Conservation (phyloP, 2,329 filamentous ascomycete species). For the Nigrospora osmanthi region DNA sequence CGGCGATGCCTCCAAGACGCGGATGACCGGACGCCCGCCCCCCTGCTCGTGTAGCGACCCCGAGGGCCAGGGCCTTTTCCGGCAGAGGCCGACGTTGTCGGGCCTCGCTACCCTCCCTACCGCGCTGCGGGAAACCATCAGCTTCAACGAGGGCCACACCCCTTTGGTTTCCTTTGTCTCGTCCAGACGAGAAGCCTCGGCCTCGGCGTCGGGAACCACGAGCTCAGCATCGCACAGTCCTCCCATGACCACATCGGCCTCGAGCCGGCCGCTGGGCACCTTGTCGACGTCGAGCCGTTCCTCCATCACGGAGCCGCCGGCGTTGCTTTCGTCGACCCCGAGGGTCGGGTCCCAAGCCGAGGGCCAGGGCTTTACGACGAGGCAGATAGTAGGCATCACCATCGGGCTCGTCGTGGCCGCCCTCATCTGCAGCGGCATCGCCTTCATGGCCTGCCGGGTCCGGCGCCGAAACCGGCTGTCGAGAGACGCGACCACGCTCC, state of each 20-base stretch:
- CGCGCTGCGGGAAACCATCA: neutral
- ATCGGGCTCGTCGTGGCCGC: neutral
- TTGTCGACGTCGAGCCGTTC: neutral
- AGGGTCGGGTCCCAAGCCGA: neutral
- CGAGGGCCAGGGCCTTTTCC: neutral
- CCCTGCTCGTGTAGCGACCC: constrained; percentile 7
- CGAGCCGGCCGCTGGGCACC: neutral
- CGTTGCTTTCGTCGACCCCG: neutral
- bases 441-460: neutral
- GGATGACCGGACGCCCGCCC: constrained; percentile 2
- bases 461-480: neutral
- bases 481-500: neutral
- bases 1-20: constrained; percentile 2
- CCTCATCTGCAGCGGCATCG: neutral
- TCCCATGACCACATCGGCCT: neutral
- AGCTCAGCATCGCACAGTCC: neutral
- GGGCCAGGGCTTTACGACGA: neutral
- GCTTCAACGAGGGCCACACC: neutral
- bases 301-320: neutral
- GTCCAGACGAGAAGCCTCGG: neutral
- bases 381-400: neutral
- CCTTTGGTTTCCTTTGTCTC: neutral
- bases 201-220: too few relatives aligned
- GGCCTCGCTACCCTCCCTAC: constrained; percentile 1
- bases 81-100: neutral